Percentiles rank a stretch among this genome's conserved stretches.
phyloP scores from a whole-genome alignment of 2,329 filamentous ascomycete species.

The Cercospora sojina region DNA sequence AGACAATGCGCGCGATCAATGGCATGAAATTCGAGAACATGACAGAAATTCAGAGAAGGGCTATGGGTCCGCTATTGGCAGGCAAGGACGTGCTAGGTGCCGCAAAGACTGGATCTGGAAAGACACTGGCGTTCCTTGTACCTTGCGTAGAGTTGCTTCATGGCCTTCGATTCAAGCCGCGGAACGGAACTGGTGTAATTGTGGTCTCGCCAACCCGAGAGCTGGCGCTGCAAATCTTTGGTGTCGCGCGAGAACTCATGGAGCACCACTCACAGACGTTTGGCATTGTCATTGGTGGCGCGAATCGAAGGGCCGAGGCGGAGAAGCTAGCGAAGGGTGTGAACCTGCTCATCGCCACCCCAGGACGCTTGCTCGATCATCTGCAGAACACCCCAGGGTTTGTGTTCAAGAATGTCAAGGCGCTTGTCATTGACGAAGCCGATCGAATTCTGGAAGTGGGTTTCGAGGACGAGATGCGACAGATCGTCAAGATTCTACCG shows the following conservation, averaged over 20 bases:
- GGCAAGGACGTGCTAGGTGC: constrained; percentile 92
- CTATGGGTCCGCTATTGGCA: constrained; percentile 83
- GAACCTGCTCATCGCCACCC: constrained; percentile 91
- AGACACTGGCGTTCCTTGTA: constrained; percentile 92
- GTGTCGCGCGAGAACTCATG: constrained; percentile 90
- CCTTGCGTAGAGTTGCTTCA: constrained; percentile 92
- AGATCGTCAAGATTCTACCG: constrained; percentile 92
- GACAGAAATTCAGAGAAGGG: constrained; percentile 89
- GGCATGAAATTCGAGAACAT: constrained; percentile 94
- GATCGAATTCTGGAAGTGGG: constrained; percentile 95
- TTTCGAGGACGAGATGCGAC: constrained; percentile 97
- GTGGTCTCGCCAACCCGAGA: constrained; percentile 92
- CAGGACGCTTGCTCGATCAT: constrained; percentile 88
- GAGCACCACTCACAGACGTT: constrained; percentile 91
- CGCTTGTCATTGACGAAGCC: constrained; percentile 92
- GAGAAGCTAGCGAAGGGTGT: constrained; percentile 94
- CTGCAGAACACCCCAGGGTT: constrained; percentile 89
- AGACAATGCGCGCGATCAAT: constrained; percentile 81
- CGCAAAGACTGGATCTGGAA: constrained; percentile 93
- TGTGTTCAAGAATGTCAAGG: constrained; percentile 86
- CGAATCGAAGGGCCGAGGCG: constrained; percentile 84
- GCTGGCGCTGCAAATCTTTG: constrained; percentile 92
- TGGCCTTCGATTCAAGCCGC: constrained; percentile 86
- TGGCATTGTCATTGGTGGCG: constrained; percentile 93
- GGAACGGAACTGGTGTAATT: constrained; percentile 88